Conservation (phyloP, 768 basidiomycete genomes). For the Boletus eberwhitei region DNA sequence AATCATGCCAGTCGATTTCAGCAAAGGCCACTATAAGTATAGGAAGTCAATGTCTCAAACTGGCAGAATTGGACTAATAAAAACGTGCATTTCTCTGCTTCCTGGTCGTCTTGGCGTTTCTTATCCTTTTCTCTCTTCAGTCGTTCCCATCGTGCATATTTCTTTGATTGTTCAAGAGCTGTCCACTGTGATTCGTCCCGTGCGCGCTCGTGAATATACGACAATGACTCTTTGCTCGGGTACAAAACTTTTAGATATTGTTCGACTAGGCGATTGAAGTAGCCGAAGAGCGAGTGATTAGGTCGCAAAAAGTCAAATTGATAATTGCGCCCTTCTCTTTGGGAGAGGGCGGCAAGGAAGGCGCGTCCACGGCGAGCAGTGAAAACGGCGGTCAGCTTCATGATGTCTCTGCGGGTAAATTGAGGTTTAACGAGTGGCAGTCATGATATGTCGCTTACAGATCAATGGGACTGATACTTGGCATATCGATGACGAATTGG, state of each 20-base stretch:
- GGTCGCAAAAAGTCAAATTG: constrained; percentile 98
- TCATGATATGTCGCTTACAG: constrained; percentile 57
- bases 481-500: constrained; percentile 83
- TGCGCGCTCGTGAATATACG: constrained; percentile 65
- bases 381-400: constrained; percentile 95
- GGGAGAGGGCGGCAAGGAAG: constrained; percentile 82
- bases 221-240: constrained; percentile 73
- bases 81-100: constrained; percentile 81
- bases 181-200: constrained; percentile 71
- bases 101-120: constrained; percentile 85
- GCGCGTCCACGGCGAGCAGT: constrained; percentile 86
- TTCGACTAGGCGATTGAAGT: constrained; percentile 96
- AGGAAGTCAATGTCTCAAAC: constrained; percentile 1
- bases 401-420: constrained; percentile 66
- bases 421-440: not conserved
- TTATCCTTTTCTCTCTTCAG: constrained; percentile 81
- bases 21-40: constrained; percentile 76
- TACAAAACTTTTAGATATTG: constrained; percentile 91
- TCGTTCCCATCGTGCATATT: constrained; percentile 87
- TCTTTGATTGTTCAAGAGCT: constrained; percentile 68
- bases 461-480: constrained; percentile 85
- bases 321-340: constrained; percentile 89
- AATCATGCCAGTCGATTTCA: constrained; percentile 99
- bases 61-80: not conserved
- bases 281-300: constrained; percentile 92